These are phyloP conservation scores for Hyaloscypha bicolor DNA, from an alignment of 495 filamentous ascomycete genomes.

Conservation along the genomic window DNA sequence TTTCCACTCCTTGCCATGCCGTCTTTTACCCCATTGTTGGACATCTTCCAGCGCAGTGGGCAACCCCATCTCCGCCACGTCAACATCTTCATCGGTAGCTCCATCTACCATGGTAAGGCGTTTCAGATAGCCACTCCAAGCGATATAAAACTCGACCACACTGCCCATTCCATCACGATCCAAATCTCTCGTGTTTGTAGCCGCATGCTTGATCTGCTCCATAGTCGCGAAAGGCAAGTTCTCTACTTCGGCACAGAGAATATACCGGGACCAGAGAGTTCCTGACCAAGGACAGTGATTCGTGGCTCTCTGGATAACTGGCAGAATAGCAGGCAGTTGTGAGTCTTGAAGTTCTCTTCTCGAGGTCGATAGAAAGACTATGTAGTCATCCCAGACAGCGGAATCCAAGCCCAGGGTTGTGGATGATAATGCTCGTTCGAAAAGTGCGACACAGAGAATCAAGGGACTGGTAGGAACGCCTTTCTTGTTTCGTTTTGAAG, in stretches of 20 bases:
- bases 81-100: slow-evolving; percentile 73
- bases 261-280: slow-evolving; percentile 83
- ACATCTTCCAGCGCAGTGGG: slow-evolving; percentile 82
- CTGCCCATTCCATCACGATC: slow-evolving; percentile 75
- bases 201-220: slow-evolving; percentile 86
- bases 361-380: slow-evolving; percentile 62
- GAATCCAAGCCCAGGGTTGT: slow-evolving; percentile 69
- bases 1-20: slow-evolving; percentile 73
- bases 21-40: slow-evolving; percentile 71
- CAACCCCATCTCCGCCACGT: slow-evolving; percentile 91
- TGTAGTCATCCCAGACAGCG: slow-evolving; percentile 76
- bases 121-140: slow-evolving; percentile 92
- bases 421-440: slow-evolving; percentile 73
- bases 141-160: slow-evolving; percentile 82
- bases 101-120: slow-evolving; percentile 48
- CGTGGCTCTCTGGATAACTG: slow-evolving; percentile 72
- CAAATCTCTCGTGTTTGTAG: slow-evolving; percentile 79
- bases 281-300: slow-evolving; percentile 93
- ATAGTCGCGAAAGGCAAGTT: slow-evolving; percentile 75
- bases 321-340: slow-evolving; percentile 38
- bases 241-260: slow-evolving; percentile 78
- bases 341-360: slow-evolving; percentile 10
- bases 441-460: slow-evolving; percentile 65
- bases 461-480: slow-evolving; percentile 50
- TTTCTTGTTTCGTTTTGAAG: slow-evolving; percentile 42